Evolutionary conservation across 2,329 filamentous ascomycete genomes (phyloP), one percentile per base, ranked within the genome.

Genomic region (Bipolaris oryzae): DNA sequence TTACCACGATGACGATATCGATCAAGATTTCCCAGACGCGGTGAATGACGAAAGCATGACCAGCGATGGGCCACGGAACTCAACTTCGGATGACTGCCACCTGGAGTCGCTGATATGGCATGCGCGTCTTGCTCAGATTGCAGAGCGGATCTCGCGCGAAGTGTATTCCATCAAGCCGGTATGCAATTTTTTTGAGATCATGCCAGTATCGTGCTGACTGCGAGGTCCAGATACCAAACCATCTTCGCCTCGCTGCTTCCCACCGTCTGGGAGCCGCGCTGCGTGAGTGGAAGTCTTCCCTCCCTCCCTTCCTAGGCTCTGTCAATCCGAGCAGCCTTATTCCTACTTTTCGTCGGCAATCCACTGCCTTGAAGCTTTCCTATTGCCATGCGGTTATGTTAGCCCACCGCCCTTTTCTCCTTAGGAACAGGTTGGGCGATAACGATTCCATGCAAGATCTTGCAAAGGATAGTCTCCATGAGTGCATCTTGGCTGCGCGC

Each of bases 41-140:
- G 78, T 86, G 41, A 84, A 85, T 52, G 85, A 88, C 55, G 81
- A 85, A 35, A 80, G 86, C 28, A 81, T 88, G 73, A 78, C 81
- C 63, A 78, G 7, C 66, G 78, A 31, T 74, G 82, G 21, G 67
- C 77, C 7, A 58, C 63, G 1, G 55, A 11, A 15, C 3, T 34
- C 16, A 18, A 42, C 47, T 28, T 46, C 60, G 3, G 76, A 78
- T 31, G 82, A 85, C 11, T 84, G 82, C 28, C 78, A 83, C 49
- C 80, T 85, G n/a, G 78, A 82, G 52, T 80, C 75, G 35, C 71
- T 78, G 37, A 78, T 79, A 50, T 82, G 72, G 64, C 84, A 79
- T 65, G 81, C 72, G 43, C 81, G 72, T 68, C 67, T 75, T 11
- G 68, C 71, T 15, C 69, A 69, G 23, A 72, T 75, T 28, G 67